These are phyloP conservation scores for Pythium aquatile DNA, from an alignment of 352 stramenopile species.

Conservation along the genomic window DNA sequence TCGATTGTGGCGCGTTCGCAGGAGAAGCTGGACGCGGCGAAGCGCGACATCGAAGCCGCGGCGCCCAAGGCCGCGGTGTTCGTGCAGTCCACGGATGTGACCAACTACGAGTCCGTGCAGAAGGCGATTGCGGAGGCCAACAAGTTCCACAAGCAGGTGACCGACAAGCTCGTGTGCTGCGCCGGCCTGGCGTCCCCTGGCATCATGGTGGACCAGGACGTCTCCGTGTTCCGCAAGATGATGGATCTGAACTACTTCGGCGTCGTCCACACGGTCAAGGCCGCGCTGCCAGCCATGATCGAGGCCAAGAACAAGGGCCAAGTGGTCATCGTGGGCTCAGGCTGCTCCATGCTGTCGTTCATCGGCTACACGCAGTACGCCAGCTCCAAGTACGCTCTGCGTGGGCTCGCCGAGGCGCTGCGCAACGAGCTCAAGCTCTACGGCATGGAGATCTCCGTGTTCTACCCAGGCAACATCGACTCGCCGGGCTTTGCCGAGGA, in stretches of 20 bases:
- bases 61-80: slow-evolving; percentile 43
- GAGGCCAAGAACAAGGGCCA: slow-evolving; percentile 51
- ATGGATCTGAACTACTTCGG: slow-evolving; percentile 91
- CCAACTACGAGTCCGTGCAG: slow-evolving; percentile 56
- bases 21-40: slow-evolving; percentile 60
- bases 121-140: slow-evolving; percentile 64
- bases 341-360: slow-evolving; percentile 68
- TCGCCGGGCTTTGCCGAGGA: slow-evolving; percentile 72
- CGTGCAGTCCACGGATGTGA: slow-evolving; percentile 72
- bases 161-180: slow-evolving; percentile 72
- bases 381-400: slow-evolving; percentile 79
- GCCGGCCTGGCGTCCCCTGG: slow-evolving; percentile 58
- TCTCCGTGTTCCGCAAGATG: slow-evolving; percentile 68
- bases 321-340: slow-evolving; percentile 74
- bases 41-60: slow-evolving; percentile 53
- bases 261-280: slow-evolving; percentile 74
- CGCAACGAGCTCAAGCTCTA: slow-evolving; percentile 78
- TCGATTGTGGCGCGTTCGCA: slow-evolving; percentile 64
- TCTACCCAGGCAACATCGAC: slow-evolving; percentile 85
- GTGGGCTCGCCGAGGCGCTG: slow-evolving; percentile 72
- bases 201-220: slow-evolving; percentile 77
- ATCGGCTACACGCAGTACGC: slow-evolving; percentile 83
- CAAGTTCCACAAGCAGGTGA: slow-evolving; percentile 58
- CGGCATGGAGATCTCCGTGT: slow-evolving; percentile 70
- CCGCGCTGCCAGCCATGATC: slow-evolving; percentile 78